These are phyloP conservation scores for Camellia japonica DNA, from an alignment of 148 eudicot species.

Conservation along the genomic window DNA sequence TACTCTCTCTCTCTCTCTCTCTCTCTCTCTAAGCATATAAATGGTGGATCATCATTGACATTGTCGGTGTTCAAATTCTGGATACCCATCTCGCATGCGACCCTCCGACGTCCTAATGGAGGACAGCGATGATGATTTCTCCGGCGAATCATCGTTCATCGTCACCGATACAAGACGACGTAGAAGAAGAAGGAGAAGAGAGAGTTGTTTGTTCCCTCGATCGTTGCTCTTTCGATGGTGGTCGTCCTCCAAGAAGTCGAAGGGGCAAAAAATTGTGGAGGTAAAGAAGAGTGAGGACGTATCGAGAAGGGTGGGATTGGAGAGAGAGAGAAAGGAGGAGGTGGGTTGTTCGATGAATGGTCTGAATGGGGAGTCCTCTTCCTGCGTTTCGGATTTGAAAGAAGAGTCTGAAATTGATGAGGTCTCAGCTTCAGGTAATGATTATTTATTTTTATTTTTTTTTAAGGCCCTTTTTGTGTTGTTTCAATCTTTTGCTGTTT, in stretches of 20 bases:
- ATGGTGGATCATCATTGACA: not conserved
- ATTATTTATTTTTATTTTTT: not conserved
- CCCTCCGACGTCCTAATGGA: not conserved
- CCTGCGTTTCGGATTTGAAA: not conserved
- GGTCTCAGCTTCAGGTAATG: conserved; percentile 19
- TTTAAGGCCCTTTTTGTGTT: not conserved
- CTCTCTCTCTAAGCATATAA: not conserved
- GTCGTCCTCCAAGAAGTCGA: conserved; percentile 18
- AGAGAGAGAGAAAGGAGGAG: conserved; percentile 2
- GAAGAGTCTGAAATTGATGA: not conserved
- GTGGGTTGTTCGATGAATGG: not conserved
- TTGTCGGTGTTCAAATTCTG: not conserved
- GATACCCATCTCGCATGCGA: conserved; percentile 3
- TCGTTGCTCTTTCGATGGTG: conserved; percentile 26
- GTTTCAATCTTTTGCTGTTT: not conserved
- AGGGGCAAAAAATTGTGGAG: not conserved
- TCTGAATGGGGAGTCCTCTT: not conserved
- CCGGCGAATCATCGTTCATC: conserved; percentile 10
- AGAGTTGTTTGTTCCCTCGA: conserved; percentile 36
- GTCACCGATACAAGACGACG: conserved; percentile 8
- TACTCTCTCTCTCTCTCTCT: not conserved
- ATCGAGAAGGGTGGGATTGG: conserved; percentile 19
- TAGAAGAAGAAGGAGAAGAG: conserved; percentile 18
- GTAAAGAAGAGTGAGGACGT: not conserved
- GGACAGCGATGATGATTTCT: not conserved